Conservation (phyloP, 495 filamentous ascomycete genomes). For the Oidiodendron maius region DNA sequence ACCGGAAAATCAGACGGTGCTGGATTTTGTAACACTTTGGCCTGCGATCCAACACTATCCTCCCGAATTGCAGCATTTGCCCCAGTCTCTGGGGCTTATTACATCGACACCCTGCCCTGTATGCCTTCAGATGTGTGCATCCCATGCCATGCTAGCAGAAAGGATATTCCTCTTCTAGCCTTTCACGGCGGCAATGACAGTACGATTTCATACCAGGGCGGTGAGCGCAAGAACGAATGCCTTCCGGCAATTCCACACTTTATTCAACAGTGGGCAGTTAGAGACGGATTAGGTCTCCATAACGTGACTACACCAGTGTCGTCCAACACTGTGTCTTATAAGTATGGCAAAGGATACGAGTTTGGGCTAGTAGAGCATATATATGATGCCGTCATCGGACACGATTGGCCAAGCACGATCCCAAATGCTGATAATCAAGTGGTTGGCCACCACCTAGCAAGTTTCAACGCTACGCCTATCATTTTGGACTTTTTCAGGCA, state of each 20-base stretch:
- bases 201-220: slow-evolving; percentile 31
- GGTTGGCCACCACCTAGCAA: slow-evolving; percentile 19
- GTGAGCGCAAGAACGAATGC: slow-evolving; percentile 25
- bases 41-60: slow-evolving; percentile 35
- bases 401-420: slow-evolving; percentile 39
- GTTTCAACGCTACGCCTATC: slow-evolving; percentile 31
- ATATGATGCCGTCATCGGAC: slow-evolving; percentile 24
- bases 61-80: slow-evolving; percentile 36
- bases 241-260: slow-evolving; percentile 33
- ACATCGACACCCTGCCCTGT: slow-evolving; percentile 22
- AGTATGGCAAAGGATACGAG: slow-evolving; percentile 7
- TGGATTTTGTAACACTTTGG: slow-evolving; percentile 40
- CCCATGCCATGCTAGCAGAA: slow-evolving; percentile 29
- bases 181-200: slow-evolving; percentile 44
- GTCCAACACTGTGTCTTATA: slow-evolving; percentile 6
- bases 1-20: slow-evolving; percentile 50
- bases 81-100: slow-evolving; percentile 22
- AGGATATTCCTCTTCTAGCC: slow-evolving; percentile 36
- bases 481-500: slow-evolving; percentile 35
- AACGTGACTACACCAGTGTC: slow-evolving; percentile 21
- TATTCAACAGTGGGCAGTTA: slow-evolving; percentile 31
- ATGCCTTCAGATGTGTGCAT: slow-evolving; percentile 21
- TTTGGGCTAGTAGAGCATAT: slow-evolving; percentile 22
- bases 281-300: slow-evolving; percentile 26
- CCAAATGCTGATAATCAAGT: slow-evolving; percentile 32